A percentile compares a stretch with the other conserved stretches of the same genome.
Evolutionary conservation across 305 asterid species (phyloP).

Genomic region (Rubia balearica): DNA sequence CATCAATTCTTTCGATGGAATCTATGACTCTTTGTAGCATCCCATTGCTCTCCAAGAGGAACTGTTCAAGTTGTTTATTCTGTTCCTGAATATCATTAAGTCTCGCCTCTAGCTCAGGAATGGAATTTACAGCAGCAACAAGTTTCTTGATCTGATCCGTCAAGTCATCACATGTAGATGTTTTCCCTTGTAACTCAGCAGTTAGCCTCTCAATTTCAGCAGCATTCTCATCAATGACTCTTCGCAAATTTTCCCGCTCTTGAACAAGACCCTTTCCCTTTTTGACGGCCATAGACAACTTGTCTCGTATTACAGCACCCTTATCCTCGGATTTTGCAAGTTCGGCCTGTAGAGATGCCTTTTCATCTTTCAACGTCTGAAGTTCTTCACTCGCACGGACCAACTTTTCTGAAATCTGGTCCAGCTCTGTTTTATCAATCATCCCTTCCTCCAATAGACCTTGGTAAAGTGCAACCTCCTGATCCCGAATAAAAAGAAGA

Average conservation of each 20-base stretch:
- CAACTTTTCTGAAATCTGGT: slow-evolving; percentile 46
- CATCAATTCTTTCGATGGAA: slow-evolving; percentile 53
- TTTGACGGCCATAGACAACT: slow-evolving; percentile 89
- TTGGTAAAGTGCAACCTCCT: slow-evolving; percentile 52
- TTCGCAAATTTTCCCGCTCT: slow-evolving; percentile 80
- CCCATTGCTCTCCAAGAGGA: slow-evolving; percentile 62
- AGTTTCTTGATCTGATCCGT: slow-evolving; percentile 53
- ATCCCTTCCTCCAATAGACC: slow-evolving; percentile 57
- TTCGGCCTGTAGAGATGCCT: slow-evolving; percentile 47
- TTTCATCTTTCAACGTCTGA: slow-evolving; percentile 47
- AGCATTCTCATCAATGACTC: slow-evolving; percentile 55
- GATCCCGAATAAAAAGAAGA: slow-evolving; percentile 58
- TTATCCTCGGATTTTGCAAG: slow-evolving; percentile 76
- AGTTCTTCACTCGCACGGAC: slow-evolving; percentile 43
- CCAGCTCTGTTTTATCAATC: slow-evolving; percentile 35
- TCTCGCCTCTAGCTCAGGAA: slow-evolving; percentile 53
- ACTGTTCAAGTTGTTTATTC: slow-evolving; percentile 60
- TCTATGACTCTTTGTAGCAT: slow-evolving; percentile 61
- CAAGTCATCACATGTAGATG: slow-evolving; percentile 40
- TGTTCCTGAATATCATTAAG: slow-evolving; percentile 43
- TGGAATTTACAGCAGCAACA: slow-evolving; percentile 48
- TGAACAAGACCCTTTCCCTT: slow-evolving; percentile 96
- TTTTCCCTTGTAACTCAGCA: slow-evolving; percentile 49
- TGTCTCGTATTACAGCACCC: slow-evolving; percentile 66
- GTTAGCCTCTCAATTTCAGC: slow-evolving; percentile 62